Conservation (phyloP, 441 rosid genomes). For the Mallotus repandus region DNA sequence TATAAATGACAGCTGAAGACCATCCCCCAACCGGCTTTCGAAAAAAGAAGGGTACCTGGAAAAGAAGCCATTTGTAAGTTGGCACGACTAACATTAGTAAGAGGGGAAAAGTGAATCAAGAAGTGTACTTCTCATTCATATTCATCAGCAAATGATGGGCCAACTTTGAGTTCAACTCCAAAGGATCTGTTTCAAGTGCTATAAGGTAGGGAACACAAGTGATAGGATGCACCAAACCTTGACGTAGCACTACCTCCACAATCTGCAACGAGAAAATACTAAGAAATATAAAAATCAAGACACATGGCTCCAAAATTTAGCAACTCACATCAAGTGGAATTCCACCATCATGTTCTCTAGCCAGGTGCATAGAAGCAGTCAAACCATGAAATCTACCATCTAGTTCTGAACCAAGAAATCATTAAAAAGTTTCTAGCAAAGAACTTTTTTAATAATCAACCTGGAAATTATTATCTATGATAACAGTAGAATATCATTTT, state of each 20-base stretch:
- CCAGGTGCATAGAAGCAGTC: not conserved
- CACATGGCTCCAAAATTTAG: slow-evolving; percentile 4
- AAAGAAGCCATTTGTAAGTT: slow-evolving; percentile 31
- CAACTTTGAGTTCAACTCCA: slow-evolving; percentile 86
- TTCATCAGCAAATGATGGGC: slow-evolving; percentile 98
- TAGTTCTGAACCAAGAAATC: not conserved
- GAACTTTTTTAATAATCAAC: not conserved
- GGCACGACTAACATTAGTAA: slow-evolving; percentile 11
- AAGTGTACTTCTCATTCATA: slow-evolving; percentile 95
- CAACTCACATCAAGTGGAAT: not conserved
- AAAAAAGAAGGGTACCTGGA: slow-evolving; percentile 95
- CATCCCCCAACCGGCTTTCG: slow-evolving; percentile 98
- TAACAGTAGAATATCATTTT: not conserved
- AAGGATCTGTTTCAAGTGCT: slow-evolving; percentile 98
- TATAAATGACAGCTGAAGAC: slow-evolving; percentile 88
- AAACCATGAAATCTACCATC: slow-evolving; percentile 1
- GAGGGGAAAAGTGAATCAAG: slow-evolving; percentile 13
- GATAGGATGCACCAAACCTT: slow-evolving; percentile 99
- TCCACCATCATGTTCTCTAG: not conserved
- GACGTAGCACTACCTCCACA: slow-evolving; percentile 94
- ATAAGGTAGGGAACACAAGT: slow-evolving; percentile 98
- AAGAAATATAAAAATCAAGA: slow-evolving; percentile 13
- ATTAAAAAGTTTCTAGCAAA: not conserved
- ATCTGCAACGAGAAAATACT: slow-evolving; percentile 55
- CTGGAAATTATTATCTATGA: not conserved